These are phyloP conservation scores for Candida fluviatilis DNA, from an alignment of 805 yeast species.

Conservation along the genomic window DNA sequence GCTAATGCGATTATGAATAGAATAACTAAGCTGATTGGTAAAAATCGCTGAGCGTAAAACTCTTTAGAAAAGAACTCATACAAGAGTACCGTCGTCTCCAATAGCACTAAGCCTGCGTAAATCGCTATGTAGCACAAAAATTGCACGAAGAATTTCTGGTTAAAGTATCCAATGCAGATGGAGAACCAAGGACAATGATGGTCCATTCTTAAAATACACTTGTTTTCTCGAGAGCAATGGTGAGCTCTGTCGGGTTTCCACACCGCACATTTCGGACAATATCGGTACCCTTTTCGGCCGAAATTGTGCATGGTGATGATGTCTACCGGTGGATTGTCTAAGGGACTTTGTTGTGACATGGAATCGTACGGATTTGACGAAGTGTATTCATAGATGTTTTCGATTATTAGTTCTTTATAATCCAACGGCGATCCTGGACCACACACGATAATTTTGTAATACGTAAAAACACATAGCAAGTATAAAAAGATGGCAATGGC, in stretches of 20 bases:
- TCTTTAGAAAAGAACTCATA: constrained; percentile 45
- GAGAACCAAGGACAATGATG: constrained; percentile 90
- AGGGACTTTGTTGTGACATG: not conserved
- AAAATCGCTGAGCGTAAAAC: constrained; percentile 37
- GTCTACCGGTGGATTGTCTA: constrained; percentile 27
- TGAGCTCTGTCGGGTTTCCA: constrained; percentile 63
- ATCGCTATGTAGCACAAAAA: constrained; percentile 54
- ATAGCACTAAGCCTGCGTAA: constrained; percentile 42
- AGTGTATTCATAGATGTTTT: constrained; percentile 13
- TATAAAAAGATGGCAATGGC: constrained; percentile 26
- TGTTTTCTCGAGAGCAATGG: constrained; percentile 49
- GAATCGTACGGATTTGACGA: constrained; percentile 5
- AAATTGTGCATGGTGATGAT: constrained; percentile 35
- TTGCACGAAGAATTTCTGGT: constrained; percentile 78
- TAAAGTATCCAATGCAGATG: constrained; percentile 75
- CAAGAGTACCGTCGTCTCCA: constrained; percentile 38
- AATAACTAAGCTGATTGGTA: constrained; percentile 56
- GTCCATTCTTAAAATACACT: constrained; percentile 51
- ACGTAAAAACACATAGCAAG: constrained; percentile 42
- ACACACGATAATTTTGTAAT: constrained; percentile 44
- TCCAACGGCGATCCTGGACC: constrained; percentile 71
- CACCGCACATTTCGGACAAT: constrained; percentile 47
- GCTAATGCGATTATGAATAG: constrained; percentile 58
- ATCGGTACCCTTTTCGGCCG: constrained; percentile 55
- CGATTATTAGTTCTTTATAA: constrained; percentile 39